These are phyloP conservation scores for Dittrichia graveolens DNA, from an alignment of 129 eudicot species.

Conservation along the genomic window DNA sequence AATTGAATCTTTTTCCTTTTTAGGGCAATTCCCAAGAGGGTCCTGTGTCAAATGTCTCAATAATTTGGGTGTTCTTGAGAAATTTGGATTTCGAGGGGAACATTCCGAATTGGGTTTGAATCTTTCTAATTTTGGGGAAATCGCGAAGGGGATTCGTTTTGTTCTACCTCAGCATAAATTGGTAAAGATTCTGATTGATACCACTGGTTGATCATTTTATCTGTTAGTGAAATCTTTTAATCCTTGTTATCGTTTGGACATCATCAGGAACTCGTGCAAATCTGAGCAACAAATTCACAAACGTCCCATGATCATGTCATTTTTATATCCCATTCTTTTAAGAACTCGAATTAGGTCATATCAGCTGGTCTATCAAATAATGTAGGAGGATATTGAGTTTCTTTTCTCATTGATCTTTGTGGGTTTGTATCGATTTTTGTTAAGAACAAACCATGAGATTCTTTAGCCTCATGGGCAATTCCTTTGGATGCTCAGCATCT, in stretches of 20 bases:
- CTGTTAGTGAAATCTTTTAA: too few relatives aligned
- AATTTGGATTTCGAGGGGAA: not conserved
- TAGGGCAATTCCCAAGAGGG: constrained; percentile 25
- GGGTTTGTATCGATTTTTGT: constrained; percentile 11
- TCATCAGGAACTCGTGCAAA: not conserved
- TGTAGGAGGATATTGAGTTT: constrained; percentile 6
- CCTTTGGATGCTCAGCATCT: constrained; percentile 95
- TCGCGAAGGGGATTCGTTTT: not conserved
- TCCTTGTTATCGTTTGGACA: too few relatives aligned
- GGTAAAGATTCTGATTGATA: constrained; percentile 23
- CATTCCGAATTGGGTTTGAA: constrained; percentile 7
- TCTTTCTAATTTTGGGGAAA: constrained; percentile 17
- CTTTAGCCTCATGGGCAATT: constrained; percentile 80
- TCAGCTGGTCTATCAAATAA: constrained; percentile 1
- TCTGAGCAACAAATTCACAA: too few relatives aligned
- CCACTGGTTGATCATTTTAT: constrained; percentile 7
- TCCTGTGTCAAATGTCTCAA: not conserved
- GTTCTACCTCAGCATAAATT: not conserved
- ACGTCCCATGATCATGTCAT: constrained; percentile 1
- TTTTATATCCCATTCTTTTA: not conserved
- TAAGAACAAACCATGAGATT: constrained; percentile 57
- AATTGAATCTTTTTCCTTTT: constrained; percentile 6
- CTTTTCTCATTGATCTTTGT: constrained; percentile 13
- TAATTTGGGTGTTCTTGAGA: not conserved
- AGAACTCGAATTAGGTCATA: constrained; percentile 18